These are phyloP conservation scores for Ogataea pilisensis DNA, from an alignment of 805 yeast species.

Conservation along the genomic window DNA sequence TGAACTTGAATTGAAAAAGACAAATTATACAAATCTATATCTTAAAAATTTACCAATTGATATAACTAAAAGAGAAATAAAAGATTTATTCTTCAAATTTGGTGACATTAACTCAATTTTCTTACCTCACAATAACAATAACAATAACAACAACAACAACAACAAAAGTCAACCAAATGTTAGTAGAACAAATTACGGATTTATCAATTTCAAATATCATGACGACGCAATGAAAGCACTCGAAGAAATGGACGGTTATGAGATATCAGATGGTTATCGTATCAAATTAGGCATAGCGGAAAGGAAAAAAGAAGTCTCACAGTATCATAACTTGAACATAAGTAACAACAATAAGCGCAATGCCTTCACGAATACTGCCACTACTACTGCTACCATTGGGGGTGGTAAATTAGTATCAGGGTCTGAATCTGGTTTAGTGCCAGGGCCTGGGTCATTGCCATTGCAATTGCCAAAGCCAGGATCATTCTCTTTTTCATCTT, in stretches of 20 bases:
- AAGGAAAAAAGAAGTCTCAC: constrained; percentile 30
- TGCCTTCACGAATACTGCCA: background rate
- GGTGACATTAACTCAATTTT: constrained; percentile 48
- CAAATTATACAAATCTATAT: constrained; percentile 51
- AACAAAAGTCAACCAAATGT: constrained; percentile 9
- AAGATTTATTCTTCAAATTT: constrained; percentile 39
- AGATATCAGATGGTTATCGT: constrained; percentile 28
- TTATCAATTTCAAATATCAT: constrained; percentile 46
- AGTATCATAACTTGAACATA: constrained; percentile 23
- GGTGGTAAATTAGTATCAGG: too few relatives aligned
- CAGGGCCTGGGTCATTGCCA: too few relatives aligned
- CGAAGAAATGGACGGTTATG: constrained; percentile 42
- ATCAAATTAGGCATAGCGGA: constrained; percentile 43
- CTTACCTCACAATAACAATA: constrained; percentile 41
- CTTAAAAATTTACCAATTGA: constrained; percentile 46
- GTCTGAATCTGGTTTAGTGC: background rate
- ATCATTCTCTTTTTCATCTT: too few relatives aligned
- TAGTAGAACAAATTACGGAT: constrained; percentile 41
- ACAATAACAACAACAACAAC: constrained; percentile 24
- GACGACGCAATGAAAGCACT: constrained; percentile 47
- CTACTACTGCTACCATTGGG: too few relatives aligned
- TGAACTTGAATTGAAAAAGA: constrained; percentile 40
- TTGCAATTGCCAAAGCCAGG: too few relatives aligned
- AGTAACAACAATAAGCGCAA: constrained; percentile 7
- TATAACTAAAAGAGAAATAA: constrained; percentile 35